These are phyloP conservation scores for Histomonas meleagridis DNA, from an alignment of 208 protist species.

Conservation along the genomic window DNA sequence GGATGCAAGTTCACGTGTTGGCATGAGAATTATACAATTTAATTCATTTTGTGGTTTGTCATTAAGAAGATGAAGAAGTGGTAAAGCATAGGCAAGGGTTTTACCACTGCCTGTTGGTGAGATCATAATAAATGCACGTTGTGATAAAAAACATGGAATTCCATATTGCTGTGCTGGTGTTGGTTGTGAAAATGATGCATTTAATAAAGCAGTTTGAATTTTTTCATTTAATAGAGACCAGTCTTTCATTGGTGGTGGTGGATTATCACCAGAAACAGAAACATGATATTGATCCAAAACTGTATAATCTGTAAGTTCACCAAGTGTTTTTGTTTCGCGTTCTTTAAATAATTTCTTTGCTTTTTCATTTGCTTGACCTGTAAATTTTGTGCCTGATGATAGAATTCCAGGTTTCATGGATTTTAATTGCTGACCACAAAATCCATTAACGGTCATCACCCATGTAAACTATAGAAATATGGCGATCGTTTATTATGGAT, in stretches of 20 bases:
- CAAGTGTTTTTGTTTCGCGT: neutral
- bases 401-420: too few species aligned
- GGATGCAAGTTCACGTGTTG: neutral
- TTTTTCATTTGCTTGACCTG: neutral
- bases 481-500: too few species aligned
- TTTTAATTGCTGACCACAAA: too few species aligned
- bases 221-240: neutral
- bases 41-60: neutral
- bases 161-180: neutral
- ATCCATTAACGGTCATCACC: too few species aligned
- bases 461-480: too few species aligned
- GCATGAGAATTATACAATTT: neutral
- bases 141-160: neutral
- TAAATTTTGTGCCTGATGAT: neutral
- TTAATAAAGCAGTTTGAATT: neutral
- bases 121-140: neutral
- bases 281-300: slow-evolving; percentile 31
- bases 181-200: neutral
- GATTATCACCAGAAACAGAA: neutral
- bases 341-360: neutral
- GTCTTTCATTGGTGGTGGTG: neutral
- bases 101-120: slow-evolving; percentile 25
- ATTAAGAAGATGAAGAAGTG: neutral
- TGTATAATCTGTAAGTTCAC: slow-evolving; percentile 12
- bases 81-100: slow-evolving; percentile 1